Base-by-base conservation (phyloP, 306 rosid genomes). In the Canavalia gladiata region DNA sequence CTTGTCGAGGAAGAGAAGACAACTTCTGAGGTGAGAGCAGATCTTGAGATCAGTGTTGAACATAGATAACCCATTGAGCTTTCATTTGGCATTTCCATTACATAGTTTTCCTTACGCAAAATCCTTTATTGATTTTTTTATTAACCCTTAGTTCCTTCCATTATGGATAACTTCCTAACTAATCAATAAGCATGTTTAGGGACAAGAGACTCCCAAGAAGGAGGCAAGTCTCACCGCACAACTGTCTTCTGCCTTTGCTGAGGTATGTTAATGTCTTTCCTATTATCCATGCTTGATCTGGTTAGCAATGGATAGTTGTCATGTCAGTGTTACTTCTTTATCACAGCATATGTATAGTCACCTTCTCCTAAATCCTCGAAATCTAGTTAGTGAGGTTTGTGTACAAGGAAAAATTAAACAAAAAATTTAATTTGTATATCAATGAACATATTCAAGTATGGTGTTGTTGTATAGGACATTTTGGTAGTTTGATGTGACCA, bases 1-100 rank as follows among this genome's bases (percentile, higher is more conserved):
- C 81, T 43, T 37, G 72, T 56, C 8, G 55, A 68, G 11, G 92
- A 87, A 6, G 87, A 83, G 88, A 88, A 84, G 87, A 74, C 82
- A 59, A 63, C 68, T 83, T 57, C 85, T 50, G 91, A 88, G 89
- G 89, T 54, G 82, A 81, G 66, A 70, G 31, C 57, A 34, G 33
- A 45, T 55, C 25, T 47, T 25, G 55, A 73, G 81, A 87, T 87
- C 67, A 56, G 82, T 42, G 28, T 34, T 66, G 71, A 81, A 56
- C 25, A 46, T 81, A 62, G 45, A 47, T 7, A 69, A 51, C 56
- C 33, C 31, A 51, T 79, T 71, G 13, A 25, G 31, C 54, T 62
- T 74, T 77, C 33, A 43, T 43, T 54, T 74, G 73, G 11, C 25
- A 39, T 8, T 55, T 41, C 13, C 43, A 49, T 78, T 29, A 5